Conservation (phyloP, 2,329 filamentous ascomycete genomes). For the Zasmidium angulare region DNA sequence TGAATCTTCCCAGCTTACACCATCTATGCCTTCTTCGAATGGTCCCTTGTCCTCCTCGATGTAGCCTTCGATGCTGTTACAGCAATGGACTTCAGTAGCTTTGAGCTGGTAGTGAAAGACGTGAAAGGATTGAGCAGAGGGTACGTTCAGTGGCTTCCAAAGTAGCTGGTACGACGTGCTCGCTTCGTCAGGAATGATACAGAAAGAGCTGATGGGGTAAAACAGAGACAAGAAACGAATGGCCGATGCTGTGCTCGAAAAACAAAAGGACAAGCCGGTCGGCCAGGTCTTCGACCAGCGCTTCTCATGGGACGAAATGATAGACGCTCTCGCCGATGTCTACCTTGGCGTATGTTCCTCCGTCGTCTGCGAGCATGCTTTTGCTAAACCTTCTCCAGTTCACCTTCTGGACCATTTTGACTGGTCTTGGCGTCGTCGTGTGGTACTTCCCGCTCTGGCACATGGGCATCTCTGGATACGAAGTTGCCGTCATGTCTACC, state of each 20-base stretch:
- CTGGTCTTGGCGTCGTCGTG: conserved; percentile 80
- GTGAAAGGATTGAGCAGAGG: conserved; percentile 89
- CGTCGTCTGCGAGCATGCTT: not conserved
- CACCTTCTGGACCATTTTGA: conserved; percentile 93
- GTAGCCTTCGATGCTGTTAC: conserved; percentile 96
- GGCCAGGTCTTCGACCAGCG: conserved; percentile 67
- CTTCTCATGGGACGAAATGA: conserved; percentile 71
- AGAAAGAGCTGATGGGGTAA: not conserved
- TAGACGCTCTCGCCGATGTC: conserved; percentile 83
- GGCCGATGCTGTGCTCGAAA: conserved; percentile 32
- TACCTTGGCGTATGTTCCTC: conserved; percentile 77
- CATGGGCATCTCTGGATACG: conserved; percentile 98
- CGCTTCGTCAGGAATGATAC: conserved; percentile 8
- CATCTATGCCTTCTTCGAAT: conserved; percentile 96
- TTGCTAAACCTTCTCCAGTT: conserved; percentile 55
- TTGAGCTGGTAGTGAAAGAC: conserved; percentile 87
- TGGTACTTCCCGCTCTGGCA: conserved; percentile 99
- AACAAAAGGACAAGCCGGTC: conserved; percentile 68
- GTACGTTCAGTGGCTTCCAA: conserved; percentile 97
- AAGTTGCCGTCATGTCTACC: conserved; percentile 82
- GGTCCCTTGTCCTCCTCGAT: conserved; percentile 90
- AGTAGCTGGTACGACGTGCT: conserved; percentile 64
- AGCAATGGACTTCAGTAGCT: conserved; percentile 81
- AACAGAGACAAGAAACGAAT: conserved; percentile 31
- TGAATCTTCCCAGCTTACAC: conserved; percentile 71